A percentile compares a stretch with the other conserved stretches of the same genome.
phyloP scores from a whole-genome alignment of 257 asterid genomes.

The Henckelia pumila region DNA sequence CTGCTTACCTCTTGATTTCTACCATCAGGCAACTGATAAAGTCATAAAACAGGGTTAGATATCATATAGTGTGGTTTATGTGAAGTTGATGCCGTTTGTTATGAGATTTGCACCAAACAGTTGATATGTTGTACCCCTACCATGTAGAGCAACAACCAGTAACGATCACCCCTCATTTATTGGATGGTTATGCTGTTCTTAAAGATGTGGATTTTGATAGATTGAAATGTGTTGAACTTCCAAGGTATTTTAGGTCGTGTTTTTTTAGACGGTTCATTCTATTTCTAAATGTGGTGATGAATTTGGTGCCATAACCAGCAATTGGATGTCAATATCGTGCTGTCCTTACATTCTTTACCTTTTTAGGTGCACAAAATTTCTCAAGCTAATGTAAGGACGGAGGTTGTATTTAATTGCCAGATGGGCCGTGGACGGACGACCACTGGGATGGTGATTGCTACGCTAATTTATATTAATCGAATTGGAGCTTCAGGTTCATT shows the following conservation, averaged over 20 bases:
- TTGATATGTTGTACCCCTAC: neutral
- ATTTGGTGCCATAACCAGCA: slow-evolving; percentile 8
- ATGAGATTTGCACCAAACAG: neutral
- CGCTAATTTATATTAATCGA: slow-evolving; percentile 79
- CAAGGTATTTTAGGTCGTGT: neutral
- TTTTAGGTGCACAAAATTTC: slow-evolving; percentile 72
- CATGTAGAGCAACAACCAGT: neutral
- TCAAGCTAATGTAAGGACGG: slow-evolving; percentile 76
- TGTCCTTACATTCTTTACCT: slow-evolving; percentile 21
- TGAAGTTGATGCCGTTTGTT: neutral
- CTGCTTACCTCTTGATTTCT: too few species aligned
- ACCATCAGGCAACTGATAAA: too few species aligned
- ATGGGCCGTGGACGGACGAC: slow-evolving; percentile 99
- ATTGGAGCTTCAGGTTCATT: slow-evolving; percentile 85
- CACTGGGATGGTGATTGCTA: slow-evolving; percentile 98
- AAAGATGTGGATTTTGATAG: neutral
- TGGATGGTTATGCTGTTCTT: neutral
- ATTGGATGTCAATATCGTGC: slow-evolving; percentile 21
- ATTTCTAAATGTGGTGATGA: slow-evolving; percentile 16
- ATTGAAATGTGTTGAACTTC: neutral
- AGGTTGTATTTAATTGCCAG: slow-evolving; percentile 89
- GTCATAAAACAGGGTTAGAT: too few species aligned
- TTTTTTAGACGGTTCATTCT: neutral
- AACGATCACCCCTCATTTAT: neutral
- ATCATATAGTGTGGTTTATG: neutral